Percentiles rank a stretch among this genome's conserved stretches.
phyloP scores from a whole-genome alignment of 2,329 filamentous ascomycete species.

The Macroventuria anomochaeta region DNA sequence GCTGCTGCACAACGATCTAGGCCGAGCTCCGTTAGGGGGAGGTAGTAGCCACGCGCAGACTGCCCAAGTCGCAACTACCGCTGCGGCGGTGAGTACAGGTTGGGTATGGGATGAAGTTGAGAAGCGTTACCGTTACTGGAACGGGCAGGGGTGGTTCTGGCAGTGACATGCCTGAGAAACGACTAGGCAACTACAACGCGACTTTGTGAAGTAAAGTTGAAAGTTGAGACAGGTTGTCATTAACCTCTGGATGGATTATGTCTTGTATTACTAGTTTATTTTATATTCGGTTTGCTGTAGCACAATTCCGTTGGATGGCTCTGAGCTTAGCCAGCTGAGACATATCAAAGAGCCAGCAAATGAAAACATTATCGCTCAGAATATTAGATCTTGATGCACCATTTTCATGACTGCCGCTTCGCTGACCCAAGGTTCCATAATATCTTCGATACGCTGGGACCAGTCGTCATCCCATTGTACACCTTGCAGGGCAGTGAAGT shows the following conservation, averaged over 20 bases:
- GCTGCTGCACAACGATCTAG: conserved; percentile 3
- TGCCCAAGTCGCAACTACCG: too few relatives aligned
- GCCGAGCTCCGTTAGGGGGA: background rate
- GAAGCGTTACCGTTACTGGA: too few relatives aligned
- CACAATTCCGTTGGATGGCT: background rate
- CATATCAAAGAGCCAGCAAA: background rate
- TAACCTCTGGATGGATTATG: background rate
- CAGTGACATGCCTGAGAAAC: too few relatives aligned
- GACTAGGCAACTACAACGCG: too few relatives aligned
- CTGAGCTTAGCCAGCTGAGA: background rate
- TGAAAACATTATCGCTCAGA: conserved; percentile 7
- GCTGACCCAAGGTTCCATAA: conserved; percentile 11
- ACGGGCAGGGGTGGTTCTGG: too few relatives aligned
- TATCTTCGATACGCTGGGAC: conserved; percentile 17
- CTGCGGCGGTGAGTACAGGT: too few relatives aligned
- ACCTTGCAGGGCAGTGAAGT: conserved; percentile 15
- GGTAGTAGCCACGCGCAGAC: too few relatives aligned
- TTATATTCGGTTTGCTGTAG: background rate
- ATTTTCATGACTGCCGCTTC: conserved; percentile 18
- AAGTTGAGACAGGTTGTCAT: too few relatives aligned
- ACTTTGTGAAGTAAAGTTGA: too few relatives aligned
- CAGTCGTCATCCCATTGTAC: conserved; percentile 21
- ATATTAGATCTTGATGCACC: conserved; percentile 21
- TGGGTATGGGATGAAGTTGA: too few relatives aligned
- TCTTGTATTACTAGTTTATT: background rate